A percentile compares a stretch with the other conserved stretches of the same genome.
Evolutionary conservation across 2,329 filamentous ascomycete species (phyloP).

Genomic region (Amphichorda felina): DNA sequence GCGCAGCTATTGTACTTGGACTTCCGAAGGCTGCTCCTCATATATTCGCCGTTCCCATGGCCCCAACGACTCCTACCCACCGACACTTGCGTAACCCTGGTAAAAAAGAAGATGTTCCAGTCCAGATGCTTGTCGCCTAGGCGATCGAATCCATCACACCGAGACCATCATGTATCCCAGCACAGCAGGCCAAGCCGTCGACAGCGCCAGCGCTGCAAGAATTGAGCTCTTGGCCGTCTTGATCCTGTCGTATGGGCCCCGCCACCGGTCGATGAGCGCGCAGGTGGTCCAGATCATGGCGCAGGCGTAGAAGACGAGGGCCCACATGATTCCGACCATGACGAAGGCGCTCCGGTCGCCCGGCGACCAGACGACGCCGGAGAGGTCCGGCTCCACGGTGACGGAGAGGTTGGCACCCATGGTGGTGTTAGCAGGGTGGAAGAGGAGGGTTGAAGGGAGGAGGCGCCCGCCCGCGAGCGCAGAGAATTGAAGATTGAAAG

Average conservation of each 20-base stretch:
- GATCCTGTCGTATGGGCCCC: constrained; percentile 22
- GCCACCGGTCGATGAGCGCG: constrained; percentile 29
- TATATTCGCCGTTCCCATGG: too few relatives aligned
- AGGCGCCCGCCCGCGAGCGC: constrained; percentile 1
- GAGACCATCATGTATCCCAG: constrained; percentile 15
- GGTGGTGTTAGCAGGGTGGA: constrained; percentile 4
- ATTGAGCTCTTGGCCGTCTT: constrained; percentile 14
- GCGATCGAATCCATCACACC: too few relatives aligned
- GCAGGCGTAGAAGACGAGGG: constrained; percentile 19
- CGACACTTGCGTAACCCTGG: too few relatives aligned
- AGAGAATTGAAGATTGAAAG: background rate
- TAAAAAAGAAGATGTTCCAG: too few relatives aligned
- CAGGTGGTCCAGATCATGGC: constrained; percentile 28
- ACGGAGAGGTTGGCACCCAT: constrained; percentile 31
- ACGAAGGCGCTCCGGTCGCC: constrained; percentile 17
- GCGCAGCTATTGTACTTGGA: too few relatives aligned
- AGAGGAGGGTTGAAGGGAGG: background rate
- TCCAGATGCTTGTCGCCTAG: too few relatives aligned
- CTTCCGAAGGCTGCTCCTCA: too few relatives aligned
- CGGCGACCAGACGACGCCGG: constrained; percentile 17
- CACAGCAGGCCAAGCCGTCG: constrained; percentile 22
- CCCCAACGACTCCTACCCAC: too few relatives aligned
- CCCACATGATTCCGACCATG: constrained; percentile 22
- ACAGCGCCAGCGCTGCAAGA: constrained; percentile 18
- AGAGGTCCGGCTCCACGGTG: constrained; percentile 22